Evolutionary conservation across 352 stramenopile species (phyloP).

Genomic region (Phytophthora sojae): DNA sequence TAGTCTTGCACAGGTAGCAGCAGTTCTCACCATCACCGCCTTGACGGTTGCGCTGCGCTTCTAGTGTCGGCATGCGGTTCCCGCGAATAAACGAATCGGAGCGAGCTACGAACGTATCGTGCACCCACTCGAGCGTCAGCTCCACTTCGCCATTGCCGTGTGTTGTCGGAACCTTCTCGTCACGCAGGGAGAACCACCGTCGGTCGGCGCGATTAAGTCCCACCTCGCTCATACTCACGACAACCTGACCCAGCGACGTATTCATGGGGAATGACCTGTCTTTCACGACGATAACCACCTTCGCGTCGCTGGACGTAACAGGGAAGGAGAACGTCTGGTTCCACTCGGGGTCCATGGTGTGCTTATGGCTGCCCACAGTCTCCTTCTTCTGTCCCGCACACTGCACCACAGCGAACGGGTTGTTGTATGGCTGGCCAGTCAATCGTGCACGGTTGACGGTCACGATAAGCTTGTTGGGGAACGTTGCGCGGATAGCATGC

Average conservation of each 20-base stretch:
- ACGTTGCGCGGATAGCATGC: slow-evolving; percentile 81
- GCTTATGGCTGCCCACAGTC: slow-evolving; percentile 86
- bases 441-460: slow-evolving; percentile 86
- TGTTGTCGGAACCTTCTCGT: slow-evolving; percentile 66
- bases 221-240: slow-evolving; percentile 82
- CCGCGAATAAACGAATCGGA: slow-evolving; percentile 87
- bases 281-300: slow-evolving; percentile 76
- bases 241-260: slow-evolving; percentile 77
- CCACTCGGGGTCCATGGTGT: slow-evolving; percentile 92
- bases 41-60: slow-evolving; percentile 32
- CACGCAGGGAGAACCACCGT: slow-evolving; percentile 80
- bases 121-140: slow-evolving; percentile 90
- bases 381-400: slow-evolving; percentile 90
- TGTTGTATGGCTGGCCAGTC: slow-evolving; percentile 89
- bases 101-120: slow-evolving; percentile 90
- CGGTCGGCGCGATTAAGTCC: slow-evolving; percentile 81
- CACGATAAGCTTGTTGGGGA: slow-evolving; percentile 92
- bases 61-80: slow-evolving; percentile 56
- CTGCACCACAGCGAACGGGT: slow-evolving; percentile 81
- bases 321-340: slow-evolving; percentile 92
- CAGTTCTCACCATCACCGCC: slow-evolving; percentile 51
- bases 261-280: slow-evolving; percentile 81
- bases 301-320: slow-evolving; percentile 76
- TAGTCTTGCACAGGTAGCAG: slow-evolving; percentile 87
- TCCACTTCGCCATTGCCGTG: slow-evolving; percentile 89